Conservation (phyloP, 2,329 filamentous ascomycete genomes). For the Zymoseptoria pseudotritici region DNA sequence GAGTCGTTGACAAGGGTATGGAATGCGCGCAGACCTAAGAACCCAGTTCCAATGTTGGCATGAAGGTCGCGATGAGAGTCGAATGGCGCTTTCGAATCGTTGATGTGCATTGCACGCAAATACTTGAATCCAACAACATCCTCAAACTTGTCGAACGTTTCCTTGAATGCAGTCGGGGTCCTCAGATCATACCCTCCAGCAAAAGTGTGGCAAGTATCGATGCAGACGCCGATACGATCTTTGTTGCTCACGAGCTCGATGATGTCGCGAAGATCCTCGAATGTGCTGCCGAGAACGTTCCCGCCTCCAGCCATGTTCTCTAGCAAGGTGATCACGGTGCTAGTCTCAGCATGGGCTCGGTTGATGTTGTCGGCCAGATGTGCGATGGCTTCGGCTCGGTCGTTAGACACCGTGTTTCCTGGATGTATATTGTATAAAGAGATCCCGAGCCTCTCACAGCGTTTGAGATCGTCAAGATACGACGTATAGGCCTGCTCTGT, state of each 20-base stretch:
- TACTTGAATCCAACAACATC: slow-evolving; percentile 68
- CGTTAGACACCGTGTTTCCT: slow-evolving; percentile 60
- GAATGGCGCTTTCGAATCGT: slow-evolving; percentile 90
- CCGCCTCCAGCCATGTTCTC: slow-evolving; percentile 94
- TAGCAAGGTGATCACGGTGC: slow-evolving; percentile 74
- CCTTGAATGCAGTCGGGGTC: slow-evolving; percentile 62
- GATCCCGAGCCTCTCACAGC: slow-evolving; percentile 82
- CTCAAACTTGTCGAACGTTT: slow-evolving; percentile 71
- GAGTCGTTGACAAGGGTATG: slow-evolving; percentile 82
- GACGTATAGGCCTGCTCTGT: slow-evolving; percentile 76
- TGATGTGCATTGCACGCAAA: slow-evolving; percentile 80
- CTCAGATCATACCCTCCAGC: slow-evolving; percentile 88
- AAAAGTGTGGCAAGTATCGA: slow-evolving; percentile 96
- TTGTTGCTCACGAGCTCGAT: slow-evolving; percentile 76
- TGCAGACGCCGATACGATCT: slow-evolving; percentile 78
- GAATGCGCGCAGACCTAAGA: slow-evolving; percentile 82
- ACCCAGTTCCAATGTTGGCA: slow-evolving; percentile 93
- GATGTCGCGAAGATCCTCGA: slow-evolving; percentile 80
- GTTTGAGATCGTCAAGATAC: slow-evolving; percentile 79
- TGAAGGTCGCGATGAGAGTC: slow-evolving; percentile 78
- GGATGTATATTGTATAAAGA: slow-evolving; percentile 97
- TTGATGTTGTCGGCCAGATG: slow-evolving; percentile 81
- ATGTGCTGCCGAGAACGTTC: slow-evolving; percentile 77
- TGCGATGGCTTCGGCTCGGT: slow-evolving; percentile 60
- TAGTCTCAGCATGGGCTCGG: slow-evolving; percentile 60